These are phyloP conservation scores for Vaccinium macrocarpon DNA, from an alignment of 148 eudicot genomes.

Conservation along the genomic window DNA sequence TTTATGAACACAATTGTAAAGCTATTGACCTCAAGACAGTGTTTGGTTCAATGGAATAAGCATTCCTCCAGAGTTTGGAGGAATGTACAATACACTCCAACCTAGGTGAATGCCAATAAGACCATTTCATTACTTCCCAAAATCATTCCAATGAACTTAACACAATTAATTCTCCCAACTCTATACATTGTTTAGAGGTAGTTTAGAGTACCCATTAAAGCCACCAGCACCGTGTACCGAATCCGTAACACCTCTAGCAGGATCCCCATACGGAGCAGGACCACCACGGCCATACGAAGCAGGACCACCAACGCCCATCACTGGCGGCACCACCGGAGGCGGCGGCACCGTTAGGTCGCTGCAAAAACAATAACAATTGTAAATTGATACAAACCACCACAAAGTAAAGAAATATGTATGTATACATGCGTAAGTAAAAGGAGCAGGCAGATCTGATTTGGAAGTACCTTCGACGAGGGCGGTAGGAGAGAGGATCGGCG, in stretches of 20 bases:
- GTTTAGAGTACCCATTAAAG: conserved; percentile 30
- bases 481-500: conserved; percentile 67
- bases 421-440: neutral
- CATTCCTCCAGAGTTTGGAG: neutral
- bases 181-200: neutral
- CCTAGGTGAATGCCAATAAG: neutral
- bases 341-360: conserved; percentile 74
- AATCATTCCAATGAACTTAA: neutral
- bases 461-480: conserved; percentile 75
- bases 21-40: neutral
- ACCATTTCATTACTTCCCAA: neutral
- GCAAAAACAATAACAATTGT: conserved; percentile 2
- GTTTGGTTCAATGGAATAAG: neutral
- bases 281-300: conserved; percentile 41
- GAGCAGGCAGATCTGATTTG: neutral
- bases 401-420: neutral
- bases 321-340: conserved; percentile 36
- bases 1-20: neutral
- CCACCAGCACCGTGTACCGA: conserved; percentile 22
- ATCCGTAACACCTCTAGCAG: conserved; percentile 22
- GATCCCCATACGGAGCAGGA: conserved; percentile 27
- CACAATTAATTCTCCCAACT: neutral
- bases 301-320: conserved; percentile 50
- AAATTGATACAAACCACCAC: neutral
- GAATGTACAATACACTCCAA: neutral